Evolutionary conservation across 2,329 filamentous ascomycete species (phyloP), one percentile per base, ranked within the genome.

Genomic region (Ascosphaera apis): DNA sequence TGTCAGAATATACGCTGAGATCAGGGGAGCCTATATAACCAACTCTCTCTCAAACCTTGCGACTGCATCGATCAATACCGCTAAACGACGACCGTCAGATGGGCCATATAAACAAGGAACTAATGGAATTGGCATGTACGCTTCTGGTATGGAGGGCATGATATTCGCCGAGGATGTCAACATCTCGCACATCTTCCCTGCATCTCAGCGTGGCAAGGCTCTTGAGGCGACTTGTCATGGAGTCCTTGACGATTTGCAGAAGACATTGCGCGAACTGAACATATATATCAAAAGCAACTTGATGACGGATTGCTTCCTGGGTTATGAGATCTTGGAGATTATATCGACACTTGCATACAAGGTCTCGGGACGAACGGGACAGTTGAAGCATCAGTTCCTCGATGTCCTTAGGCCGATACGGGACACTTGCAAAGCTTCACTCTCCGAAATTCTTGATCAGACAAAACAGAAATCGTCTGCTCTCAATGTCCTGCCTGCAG

Each of bases 261-360:
- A 81, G 45, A 93, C 88, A 0, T 56, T 95, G 37, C 72, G 79
- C 18, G 86, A 95, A 48, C 65, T 98, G 21, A 93, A 95, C 53
- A 67, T 70, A 35, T 84, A 93, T 48, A 83, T 95, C 54, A 83
- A 84, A 50, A 62, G 68, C 30, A 84, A 93, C 49, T 60, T 93
- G 28, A 69, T 73, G 44, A 92, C 82, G 0, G 88, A 98, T 53
- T 95, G 86, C 55, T 95, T 81, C 52, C 67, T 98, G 34, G 83
- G 83, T 5, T 98, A 91, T 52, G 88, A 98, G 51, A 80, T 95
- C 21, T 80, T 91, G 21, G 86, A 92, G 47, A 80, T 93, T 40
- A 72, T 95, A 33, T 79, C 81, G 1, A 68, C 67, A 9, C 65
- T 92, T 34, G 83, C 82, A 2, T 75, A 74, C 38, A 74, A 76